Base-by-base conservation (phyloP, 495 filamentous ascomycete genomes). In the Penicillium paradoxum region DNA sequence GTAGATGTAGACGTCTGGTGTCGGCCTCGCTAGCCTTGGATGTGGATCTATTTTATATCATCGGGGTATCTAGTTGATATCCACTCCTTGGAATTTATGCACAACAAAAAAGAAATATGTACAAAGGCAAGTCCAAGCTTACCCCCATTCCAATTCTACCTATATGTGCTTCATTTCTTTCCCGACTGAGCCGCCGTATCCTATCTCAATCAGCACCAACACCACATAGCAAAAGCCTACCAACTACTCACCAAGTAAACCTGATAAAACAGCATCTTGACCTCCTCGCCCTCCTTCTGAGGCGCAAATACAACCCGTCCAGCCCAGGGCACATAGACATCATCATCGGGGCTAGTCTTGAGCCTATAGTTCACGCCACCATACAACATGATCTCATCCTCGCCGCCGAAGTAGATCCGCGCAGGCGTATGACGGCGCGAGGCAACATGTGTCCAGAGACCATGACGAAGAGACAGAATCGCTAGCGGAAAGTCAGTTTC, bases 201-300 rank as follows among this genome's bases (percentile, higher is more conserved):
- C 71, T 73, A 45, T 2, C 14, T 53, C 15, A 59, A 46, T 53
- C 41, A 22, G 15, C 48, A 36, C 21, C 32, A 39, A 15, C 2
- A 21, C 24, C 24, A 54, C 14, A 30, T 13, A 15, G 40, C 30
- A 21, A 38, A 13, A 10, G 9, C 32, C 6, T 1, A 2, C 15
- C 17, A 46, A 17, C 24, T 7, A 73, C 77, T 57, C 46, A 83
- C 82, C 67, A 86, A 64, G 67, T 84, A 86, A 52, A 86, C 83
- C 67, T 84, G 81, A 73, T 86, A 86, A 58, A 80, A 81, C 52
- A 64, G 69, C 79, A 85, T 80, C 69, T 75, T 81, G 56, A 78
- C 67, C 32, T 45, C 67, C 19, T 70, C 74, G 3, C 64, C 72
- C 27, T 68, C 71, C 58, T 76, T 63, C 9, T 59, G 32, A 30